Evolutionary conservation across 108 stramenopile genomes (phyloP).

Genomic region (Nitzschia palea): DNA sequence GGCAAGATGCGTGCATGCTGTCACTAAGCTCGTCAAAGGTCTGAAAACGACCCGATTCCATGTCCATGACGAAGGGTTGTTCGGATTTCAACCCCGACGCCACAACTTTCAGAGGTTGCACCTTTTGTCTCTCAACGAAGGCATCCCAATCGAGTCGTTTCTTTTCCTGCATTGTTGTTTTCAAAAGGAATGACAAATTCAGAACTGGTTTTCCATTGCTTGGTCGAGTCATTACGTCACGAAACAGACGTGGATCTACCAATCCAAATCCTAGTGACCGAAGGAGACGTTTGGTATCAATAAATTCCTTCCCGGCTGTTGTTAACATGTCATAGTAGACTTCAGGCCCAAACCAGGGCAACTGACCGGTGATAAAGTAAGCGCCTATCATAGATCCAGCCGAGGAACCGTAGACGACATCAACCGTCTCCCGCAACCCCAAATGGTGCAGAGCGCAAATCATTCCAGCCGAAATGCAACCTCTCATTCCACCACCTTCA

Average conservation of each 20-base stretch:
- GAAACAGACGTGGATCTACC: slow-evolving; percentile 77
- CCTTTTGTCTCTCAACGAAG: slow-evolving; percentile 78
- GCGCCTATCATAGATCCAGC: slow-evolving; percentile 89
- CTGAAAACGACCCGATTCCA: slow-evolving; percentile 74
- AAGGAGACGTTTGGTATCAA: slow-evolving; percentile 83
- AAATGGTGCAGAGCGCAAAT: slow-evolving; percentile 83
- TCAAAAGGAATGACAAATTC: slow-evolving; percentile 83
- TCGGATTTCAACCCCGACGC: slow-evolving; percentile 78
- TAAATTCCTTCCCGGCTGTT: slow-evolving; percentile 75
- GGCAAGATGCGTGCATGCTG: slow-evolving; percentile 91
- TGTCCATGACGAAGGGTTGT: slow-evolving; percentile 72
- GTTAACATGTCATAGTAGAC: slow-evolving; percentile 93
- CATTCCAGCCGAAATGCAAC: slow-evolving; percentile 95
- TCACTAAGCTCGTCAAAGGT: slow-evolving; percentile 75
- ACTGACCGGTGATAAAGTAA: slow-evolving; percentile 84
- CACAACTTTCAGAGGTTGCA: slow-evolving; percentile 88
- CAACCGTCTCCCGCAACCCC: slow-evolving; percentile 81
- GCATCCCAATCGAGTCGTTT: slow-evolving; percentile 93
- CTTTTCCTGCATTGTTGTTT: slow-evolving; percentile 71
- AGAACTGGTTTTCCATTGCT: slow-evolving; percentile 87
- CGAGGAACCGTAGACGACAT: slow-evolving; percentile 92
- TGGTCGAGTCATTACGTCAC: slow-evolving; percentile 71
- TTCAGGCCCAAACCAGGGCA: slow-evolving; percentile 93
- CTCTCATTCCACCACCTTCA: slow-evolving; percentile 97
- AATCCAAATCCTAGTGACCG: slow-evolving; percentile 85